A percentile compares a stretch with the other conserved stretches of the same genome.
phyloP scores from a whole-genome alignment of 2,329 filamentous ascomycete genomes.

The Corniculantispora saksenae region DNA sequence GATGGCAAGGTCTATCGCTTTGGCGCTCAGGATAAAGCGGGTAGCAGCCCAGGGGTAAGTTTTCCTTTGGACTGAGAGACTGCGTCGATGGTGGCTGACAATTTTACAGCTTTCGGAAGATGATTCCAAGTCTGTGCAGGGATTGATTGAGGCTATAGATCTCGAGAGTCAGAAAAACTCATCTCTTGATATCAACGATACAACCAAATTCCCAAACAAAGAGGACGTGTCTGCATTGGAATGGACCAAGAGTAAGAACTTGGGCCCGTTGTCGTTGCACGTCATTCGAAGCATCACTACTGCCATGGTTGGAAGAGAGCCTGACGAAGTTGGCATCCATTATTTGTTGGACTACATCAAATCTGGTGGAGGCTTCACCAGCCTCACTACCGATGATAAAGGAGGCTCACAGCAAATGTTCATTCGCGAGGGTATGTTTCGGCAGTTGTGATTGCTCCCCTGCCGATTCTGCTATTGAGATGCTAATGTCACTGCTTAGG shows the following conservation, averaged over 20 bases:
- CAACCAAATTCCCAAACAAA: neutral
- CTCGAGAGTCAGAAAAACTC: neutral
- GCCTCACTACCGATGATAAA: constrained; percentile 14
- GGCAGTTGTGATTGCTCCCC: too few relatives aligned
- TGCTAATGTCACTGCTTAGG: neutral
- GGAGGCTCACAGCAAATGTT: constrained; percentile 19
- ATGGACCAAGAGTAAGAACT: constrained; percentile 2
- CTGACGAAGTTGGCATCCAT: constrained; percentile 21
- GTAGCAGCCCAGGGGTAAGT: neutral
- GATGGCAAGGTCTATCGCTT: neutral
- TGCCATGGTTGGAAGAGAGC: constrained; percentile 20
- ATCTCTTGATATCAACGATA: neutral
- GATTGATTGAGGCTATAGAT: neutral
- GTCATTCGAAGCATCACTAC: neutral
- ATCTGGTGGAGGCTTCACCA: constrained; percentile 19
- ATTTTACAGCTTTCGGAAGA: neutral
- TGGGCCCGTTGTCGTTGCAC: neutral
- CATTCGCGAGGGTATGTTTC: neutral
- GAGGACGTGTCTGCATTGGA: neutral
- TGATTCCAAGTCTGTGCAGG: neutral
- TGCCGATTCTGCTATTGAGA: too few relatives aligned
- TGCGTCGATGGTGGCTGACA: too few relatives aligned
- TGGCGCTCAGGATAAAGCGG: neutral
- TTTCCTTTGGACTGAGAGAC: neutral
- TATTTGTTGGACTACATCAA: constrained; percentile 24